Evolutionary conservation across 768 basidiomycete species (phyloP).

Genomic region (Psilocybe sp.): DNA sequence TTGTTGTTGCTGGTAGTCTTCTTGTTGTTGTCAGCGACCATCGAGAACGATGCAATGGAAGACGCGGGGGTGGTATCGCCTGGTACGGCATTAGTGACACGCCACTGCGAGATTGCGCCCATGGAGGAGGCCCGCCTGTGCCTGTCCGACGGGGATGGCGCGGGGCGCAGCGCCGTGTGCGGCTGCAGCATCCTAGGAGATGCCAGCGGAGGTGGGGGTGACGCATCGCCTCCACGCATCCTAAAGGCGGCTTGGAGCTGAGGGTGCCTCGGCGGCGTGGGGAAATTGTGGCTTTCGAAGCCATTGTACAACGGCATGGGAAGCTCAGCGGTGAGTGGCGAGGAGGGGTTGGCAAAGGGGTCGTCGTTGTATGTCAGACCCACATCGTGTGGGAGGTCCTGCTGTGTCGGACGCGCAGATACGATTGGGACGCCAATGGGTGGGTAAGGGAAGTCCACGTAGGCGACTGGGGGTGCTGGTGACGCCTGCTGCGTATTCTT

Average conservation of each 20-base stretch:
- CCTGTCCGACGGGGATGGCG: conserved; percentile 11
- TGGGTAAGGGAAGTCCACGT: conserved; percentile 14
- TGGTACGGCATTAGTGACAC: conserved; percentile 21
- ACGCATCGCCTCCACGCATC: conserved; percentile 9
- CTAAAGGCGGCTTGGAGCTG: conserved; percentile 12
- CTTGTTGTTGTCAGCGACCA: conserved; percentile 5
- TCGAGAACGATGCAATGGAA: conserved; percentile 17
- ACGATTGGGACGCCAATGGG: conserved; percentile 23
- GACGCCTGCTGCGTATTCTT: conserved; percentile 12
- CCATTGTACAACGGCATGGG: conserved; percentile 28
- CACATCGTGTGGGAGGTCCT: conserved; percentile 23
- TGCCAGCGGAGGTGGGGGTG: conserved; percentile 16
- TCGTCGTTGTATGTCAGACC: conserved; percentile 14
- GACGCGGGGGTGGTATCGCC: conserved; percentile 16
- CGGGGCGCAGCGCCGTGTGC: conserved; percentile 15
- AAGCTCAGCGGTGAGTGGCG: conserved; percentile 4
- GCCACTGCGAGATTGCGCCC: conserved; percentile 17
- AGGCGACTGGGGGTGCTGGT: conserved; percentile 7
- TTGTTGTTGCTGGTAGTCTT: too few relatives aligned
- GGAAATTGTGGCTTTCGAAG: conserved; percentile 19
- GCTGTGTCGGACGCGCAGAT: conserved; percentile 16
- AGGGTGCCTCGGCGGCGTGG: conserved; percentile 18
- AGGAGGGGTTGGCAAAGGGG: conserved; percentile 8
- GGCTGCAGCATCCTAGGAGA: conserved; percentile 12
- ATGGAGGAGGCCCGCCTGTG: conserved; percentile 23